phyloP scores from a whole-genome alignment of 495 filamentous ascomycete species.

The Massariosphaeria phaeospora region DNA sequence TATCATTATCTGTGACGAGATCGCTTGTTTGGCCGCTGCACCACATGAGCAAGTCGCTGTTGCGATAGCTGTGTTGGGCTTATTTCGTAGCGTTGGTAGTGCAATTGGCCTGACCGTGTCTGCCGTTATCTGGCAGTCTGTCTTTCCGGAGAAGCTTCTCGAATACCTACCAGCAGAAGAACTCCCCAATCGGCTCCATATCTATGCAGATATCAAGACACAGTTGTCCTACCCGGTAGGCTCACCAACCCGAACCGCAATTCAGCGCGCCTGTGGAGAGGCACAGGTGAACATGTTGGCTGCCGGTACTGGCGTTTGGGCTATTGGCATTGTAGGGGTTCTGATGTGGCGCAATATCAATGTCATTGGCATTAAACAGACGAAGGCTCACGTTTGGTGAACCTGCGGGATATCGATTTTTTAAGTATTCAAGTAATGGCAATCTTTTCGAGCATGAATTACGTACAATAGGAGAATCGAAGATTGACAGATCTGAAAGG shows the following conservation, averaged over 20 bases:
- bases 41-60: slow-evolving; percentile 62
- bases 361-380: slow-evolving; percentile 31
- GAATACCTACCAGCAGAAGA: slow-evolving; percentile 51
- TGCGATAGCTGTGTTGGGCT: slow-evolving; percentile 56
- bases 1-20: slow-evolving; percentile 60
- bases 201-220: slow-evolving; percentile 49
- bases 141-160: slow-evolving; percentile 51
- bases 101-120: slow-evolving; percentile 60
- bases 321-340: slow-evolving; percentile 18
- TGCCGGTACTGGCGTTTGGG: slow-evolving; percentile 30
- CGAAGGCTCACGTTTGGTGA: neutral
- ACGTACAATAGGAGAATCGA: too few species aligned
- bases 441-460: too few species aligned
- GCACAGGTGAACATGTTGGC: slow-evolving; percentile 35
- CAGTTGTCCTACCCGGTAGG: slow-evolving; percentile 34
- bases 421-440: too few species aligned
- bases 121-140: slow-evolving; percentile 62
- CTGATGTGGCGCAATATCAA: slow-evolving; percentile 33
- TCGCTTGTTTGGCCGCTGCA: slow-evolving; percentile 62
- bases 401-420: too few species aligned
- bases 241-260: slow-evolving; percentile 30
- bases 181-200: slow-evolving; percentile 41
- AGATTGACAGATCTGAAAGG: too few species aligned
- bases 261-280: slow-evolving; percentile 33
- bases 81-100: slow-evolving; percentile 60